These are phyloP conservation scores for Arthroderma sp. DNA, from an alignment of 2,329 filamentous ascomycete genomes.

Conservation along the genomic window DNA sequence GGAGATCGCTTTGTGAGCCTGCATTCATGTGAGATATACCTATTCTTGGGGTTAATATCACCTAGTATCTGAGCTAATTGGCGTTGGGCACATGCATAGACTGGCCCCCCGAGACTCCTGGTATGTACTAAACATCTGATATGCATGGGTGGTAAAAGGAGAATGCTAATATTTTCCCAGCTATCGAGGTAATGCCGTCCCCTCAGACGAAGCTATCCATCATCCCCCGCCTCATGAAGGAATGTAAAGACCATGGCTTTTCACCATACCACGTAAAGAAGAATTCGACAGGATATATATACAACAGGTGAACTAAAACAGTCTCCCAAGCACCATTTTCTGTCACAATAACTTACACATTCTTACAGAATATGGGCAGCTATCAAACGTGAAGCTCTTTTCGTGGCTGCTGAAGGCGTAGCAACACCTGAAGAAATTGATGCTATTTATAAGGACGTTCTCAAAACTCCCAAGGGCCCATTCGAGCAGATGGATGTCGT, in stretches of 20 bases:
- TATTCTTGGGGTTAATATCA: background rate
- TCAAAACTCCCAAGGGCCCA: conserved; percentile 24
- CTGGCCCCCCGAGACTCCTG: conserved; percentile 28
- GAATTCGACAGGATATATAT: conserved; percentile 28
- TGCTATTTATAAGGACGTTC: conserved; percentile 23
- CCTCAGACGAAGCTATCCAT: conserved; percentile 19
- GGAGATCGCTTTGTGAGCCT: conserved; percentile 28
- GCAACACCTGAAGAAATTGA: conserved; percentile 25
- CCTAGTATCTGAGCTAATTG: background rate
- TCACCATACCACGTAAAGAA: conserved; percentile 24
- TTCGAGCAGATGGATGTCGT: conserved; percentile 31
- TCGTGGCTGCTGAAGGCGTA: conserved; percentile 23
- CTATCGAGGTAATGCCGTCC: conserved; percentile 29
- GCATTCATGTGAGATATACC: conserved; percentile 26
- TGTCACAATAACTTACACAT: background rate
- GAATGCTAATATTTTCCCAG: conserved; percentile 8
- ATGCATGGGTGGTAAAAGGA: background rate
- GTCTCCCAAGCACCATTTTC: background rate
- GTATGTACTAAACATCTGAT: conserved; percentile 8
- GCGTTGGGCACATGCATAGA: conserved; percentile 13
- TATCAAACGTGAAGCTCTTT: conserved; percentile 29
- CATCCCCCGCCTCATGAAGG: conserved; percentile 18
- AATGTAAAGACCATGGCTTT: conserved; percentile 22
- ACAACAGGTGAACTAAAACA: conserved; percentile 20
- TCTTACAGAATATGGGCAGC: conserved; percentile 27